Base-by-base conservation (phyloP, 768 basidiomycete species). In the Inosperma sp. region DNA sequence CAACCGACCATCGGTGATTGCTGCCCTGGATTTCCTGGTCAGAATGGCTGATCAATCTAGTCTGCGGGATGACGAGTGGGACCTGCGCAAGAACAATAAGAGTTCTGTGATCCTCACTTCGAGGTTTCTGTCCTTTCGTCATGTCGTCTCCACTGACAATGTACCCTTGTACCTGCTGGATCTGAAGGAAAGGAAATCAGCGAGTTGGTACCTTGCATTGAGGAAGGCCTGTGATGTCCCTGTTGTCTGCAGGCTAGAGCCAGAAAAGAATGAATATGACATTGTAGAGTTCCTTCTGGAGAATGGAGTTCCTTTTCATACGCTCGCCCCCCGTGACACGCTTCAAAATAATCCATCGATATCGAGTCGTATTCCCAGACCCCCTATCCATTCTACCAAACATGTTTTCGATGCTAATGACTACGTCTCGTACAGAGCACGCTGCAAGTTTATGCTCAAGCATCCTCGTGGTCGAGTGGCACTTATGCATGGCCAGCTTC, bases 401-500 rank as follows among this genome's bases (percentile, higher is more conserved):
- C 22, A 53, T 41, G 12, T 14, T 10, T 53, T 53, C 22, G 46
- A 14, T 1, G 4, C 25, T 3, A 8, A 2, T 3, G 57, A 58
- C 42, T 56, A 54, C 41, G 25, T 52, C 10, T 19, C 27, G 4
- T 59, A 56, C 21, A 37, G 40, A 10, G 33, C 22, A 19, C 48
- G 31, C 9, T 35, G 31, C n/a, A 30, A 35, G 5, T 42, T 25
- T 7, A 43, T 59, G 10, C 34, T 56, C 12, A 22, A 21, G 3
- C 54, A 56, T 14, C 54, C 52, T 25, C 51, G 49, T 27, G 50
- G 36, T 39, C 41, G 50, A 10, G 52, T 51, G 34, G 58, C 58
- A 5, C 33, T 59, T 17, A 45, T 57, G 39, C 40, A 34, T 16
- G 58, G 58, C 17, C 51, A 56, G 7, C 36, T 52, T 14, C 16